Percentiles rank a stretch among this genome's conserved stretches.
These are phyloP conservation scores for Antitrichia curtipendula DNA, from an alignment of 225 moss, liverwort and hornwort genomes.

Conservation along the genomic window DNA sequence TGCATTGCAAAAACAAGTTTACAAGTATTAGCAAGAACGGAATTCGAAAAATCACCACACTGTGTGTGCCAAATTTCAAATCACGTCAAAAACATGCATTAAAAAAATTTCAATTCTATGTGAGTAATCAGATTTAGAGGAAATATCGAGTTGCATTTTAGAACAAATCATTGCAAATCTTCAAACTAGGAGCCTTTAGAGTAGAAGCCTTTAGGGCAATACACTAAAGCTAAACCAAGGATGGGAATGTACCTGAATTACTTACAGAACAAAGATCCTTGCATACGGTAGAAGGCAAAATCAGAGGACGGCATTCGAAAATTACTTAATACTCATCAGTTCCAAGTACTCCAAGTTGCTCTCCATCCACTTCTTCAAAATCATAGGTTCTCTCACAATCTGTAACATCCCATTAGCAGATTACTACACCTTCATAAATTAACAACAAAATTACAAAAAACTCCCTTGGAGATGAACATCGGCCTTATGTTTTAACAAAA, in stretches of 20 bases:
- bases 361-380: conserved; percentile 74
- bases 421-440: background rate
- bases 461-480: background rate
- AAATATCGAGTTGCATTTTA: background rate
- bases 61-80: background rate
- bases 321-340: conserved; percentile 37
- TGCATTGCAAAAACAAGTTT: no score
- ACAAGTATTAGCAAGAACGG: background rate
- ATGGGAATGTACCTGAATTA: conserved; percentile 21
- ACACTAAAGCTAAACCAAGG: background rate
- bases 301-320: conserved; percentile 42
- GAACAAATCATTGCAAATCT: background rate
- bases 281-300: conserved; percentile 32
- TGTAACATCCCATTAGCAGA: background rate
- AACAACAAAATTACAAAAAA: background rate
- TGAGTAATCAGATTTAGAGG: no score
- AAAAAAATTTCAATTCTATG: no score
- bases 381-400: conserved; percentile 50
- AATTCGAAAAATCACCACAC: background rate
- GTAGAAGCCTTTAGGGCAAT: background rate
- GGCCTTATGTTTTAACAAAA: background rate
- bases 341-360: conserved; percentile 45
- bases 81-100: no score
- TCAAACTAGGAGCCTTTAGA: background rate
- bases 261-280: conserved; percentile 50